Evolutionary conservation across 140 eudicot genomes (phyloP), one percentile per base, ranked within the genome.

Genomic region (Bidens hawaiensis): DNA sequence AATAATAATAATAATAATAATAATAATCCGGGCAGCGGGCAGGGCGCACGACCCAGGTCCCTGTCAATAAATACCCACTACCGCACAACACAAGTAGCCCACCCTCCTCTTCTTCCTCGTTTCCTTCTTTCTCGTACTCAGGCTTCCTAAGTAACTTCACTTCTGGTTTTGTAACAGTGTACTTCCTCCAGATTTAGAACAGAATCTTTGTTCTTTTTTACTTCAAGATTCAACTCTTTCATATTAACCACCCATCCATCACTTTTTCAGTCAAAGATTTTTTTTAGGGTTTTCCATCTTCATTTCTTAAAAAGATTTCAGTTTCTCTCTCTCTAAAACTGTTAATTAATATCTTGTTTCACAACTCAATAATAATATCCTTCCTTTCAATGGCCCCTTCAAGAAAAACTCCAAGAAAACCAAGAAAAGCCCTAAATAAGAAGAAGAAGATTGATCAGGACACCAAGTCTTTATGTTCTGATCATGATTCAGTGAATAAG

Each of bases 1-100:
- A n/a, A n/a, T n/a, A n/a, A n/a, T n/a, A n/a, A n/a, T n/a, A n/a
- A n/a, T n/a, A n/a, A n/a, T n/a, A n/a, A n/a, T n/a, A n/a, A n/a
- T n/a, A n/a, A n/a, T n/a, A n/a, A n/a, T 47, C 47, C 69, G 79
- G 78, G 78, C 42, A 65, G 78, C 82, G 85, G 82, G 82, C 75
- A 67, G 75, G 51, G 71, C 74, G 58, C 85, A 74, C 58, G 64
- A 66, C 76, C 68, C 67, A 62, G 17, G 67, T 65, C 69, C 23
- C 65, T 61, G n/a, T 58, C 78, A 31, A 63, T 65, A 69, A 65
- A 75, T 65, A 70, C 72, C 63, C 43, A 55, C 59, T 26, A 27
- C 72, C 48, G 3, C 62, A 58, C 68, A 63, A 10, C 68, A 22
- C n/a, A n/a, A n/a, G n/a, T n/a, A 6, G 30, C 31, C 43, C 38